Evolutionary conservation across 148 eudicot species (phyloP), one percentile per base, ranked within the genome.

Genomic region (Cornus florida): DNA sequence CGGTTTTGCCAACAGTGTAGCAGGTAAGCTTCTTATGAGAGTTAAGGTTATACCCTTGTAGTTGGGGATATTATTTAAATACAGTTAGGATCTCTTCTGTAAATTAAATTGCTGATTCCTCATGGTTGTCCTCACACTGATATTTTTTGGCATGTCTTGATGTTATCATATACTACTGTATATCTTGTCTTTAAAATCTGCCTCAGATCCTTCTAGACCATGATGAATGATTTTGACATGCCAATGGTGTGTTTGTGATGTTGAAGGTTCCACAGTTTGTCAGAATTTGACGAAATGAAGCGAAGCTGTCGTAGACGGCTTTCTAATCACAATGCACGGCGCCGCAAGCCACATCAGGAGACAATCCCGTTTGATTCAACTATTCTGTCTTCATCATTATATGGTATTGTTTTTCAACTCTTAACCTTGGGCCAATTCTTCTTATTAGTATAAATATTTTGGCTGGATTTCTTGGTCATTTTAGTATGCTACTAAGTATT

Each of bases 1-100:
- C 88, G 99, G 81, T 96, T 96, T 86, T 96, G 99, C 84, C 99
- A 96, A 75, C 99, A 93, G 76, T 96, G 99, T 86, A 96, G 99
- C 93, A 89, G 99, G 99, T 92, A 83, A 86, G 79, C 79, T 50
- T 75, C 81, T 10, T 64, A 2, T 67, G 17, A 31, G 10, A 38
- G 6, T 71, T 62, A 62, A 12, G 4, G 38, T 35, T 35, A 35
- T 35, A 4, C 38, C 5, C 4, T 35, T 35, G 38, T 35, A 48
- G 53, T 48, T 0, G 10, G 22, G 28, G 77, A 79, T 67, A 74
- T 7, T 38, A 32, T 28, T 60, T 12, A 69, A 38, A 67, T 23
- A 5, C n/a, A 23, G 70, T 31, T n/a, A 43, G 43, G 41, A 70
- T 76, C 67, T 3, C 10, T 68, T 48, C 50, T 10, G 5, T 17